Evolutionary conservation across 192 early-diverging fungal species (phyloP).

Genomic region (Backusella sp.): DNA sequence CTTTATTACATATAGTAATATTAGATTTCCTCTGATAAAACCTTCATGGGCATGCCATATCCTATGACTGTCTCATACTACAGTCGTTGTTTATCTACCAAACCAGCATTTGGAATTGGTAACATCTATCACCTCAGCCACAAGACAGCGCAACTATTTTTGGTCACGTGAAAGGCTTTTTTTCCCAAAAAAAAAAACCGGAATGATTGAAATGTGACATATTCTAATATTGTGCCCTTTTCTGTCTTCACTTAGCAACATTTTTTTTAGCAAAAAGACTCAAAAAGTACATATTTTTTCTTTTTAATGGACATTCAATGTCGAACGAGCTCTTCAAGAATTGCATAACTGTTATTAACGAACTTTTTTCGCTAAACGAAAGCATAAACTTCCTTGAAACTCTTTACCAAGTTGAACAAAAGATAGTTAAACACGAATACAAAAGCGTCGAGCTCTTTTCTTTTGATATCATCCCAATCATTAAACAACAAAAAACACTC

Average conservation of each 20-base stretch:
- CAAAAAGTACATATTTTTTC: background rate
- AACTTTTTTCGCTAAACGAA: background rate
- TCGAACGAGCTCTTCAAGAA: background rate
- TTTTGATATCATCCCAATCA: background rate
- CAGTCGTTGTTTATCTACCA: background rate
- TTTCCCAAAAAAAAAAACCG: background rate
- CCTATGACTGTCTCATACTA: background rate
- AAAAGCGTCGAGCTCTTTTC: background rate
- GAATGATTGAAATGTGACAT: background rate
- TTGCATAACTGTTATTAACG: background rate
- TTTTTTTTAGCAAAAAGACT: background rate
- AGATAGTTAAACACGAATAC: background rate
- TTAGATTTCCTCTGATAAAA: no score
- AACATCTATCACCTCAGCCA: background rate
- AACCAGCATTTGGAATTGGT: background rate
- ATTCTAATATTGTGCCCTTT: background rate
- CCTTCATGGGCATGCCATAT: no score
- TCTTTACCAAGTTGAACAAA: background rate
- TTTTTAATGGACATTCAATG: background rate
- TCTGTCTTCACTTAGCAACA: background rate
- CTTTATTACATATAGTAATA: no score
- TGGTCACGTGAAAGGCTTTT: background rate
- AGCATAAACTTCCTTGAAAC: background rate
- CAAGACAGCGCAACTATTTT: background rate
- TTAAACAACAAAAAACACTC: background rate